Conservation (phyloP, 768 basidiomycete genomes). For the Kwoniella heveanensis region DNA sequence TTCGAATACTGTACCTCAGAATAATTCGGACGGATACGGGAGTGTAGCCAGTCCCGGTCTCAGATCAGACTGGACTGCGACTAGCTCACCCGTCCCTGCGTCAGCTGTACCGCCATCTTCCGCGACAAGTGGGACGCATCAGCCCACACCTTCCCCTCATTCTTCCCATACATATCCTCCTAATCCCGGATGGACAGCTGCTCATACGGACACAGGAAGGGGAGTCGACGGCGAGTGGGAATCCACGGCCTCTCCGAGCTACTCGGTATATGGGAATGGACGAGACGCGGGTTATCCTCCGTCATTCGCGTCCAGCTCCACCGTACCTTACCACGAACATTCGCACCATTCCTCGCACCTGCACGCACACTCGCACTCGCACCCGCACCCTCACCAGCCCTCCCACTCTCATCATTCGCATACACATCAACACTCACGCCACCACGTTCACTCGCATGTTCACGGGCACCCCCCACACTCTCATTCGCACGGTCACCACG, state of each 20-base stretch:
- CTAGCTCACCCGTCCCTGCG: not conserved
- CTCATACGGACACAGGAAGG: not conserved
- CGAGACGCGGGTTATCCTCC: not conserved
- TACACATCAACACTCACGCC: conserved; percentile 4
- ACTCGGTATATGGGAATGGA: not conserved
- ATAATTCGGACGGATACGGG: not conserved
- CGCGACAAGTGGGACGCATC: not conserved
- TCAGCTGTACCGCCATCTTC: not conserved
- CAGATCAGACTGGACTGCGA: not conserved
- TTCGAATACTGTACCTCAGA: not conserved
- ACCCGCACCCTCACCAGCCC: too few species aligned
- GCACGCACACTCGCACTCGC: not conserved
- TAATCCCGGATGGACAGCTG: not conserved
- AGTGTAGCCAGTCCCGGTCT: not conserved
- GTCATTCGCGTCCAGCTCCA: not conserved
- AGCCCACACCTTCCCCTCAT: not conserved
- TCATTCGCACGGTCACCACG: conserved; percentile 1
- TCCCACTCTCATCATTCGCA: conserved; percentile 6
- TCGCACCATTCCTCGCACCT: not conserved
- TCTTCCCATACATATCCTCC: not conserved
- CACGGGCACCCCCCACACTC: not conserved
- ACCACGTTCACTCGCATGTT: conserved; percentile 10
- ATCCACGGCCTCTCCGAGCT: not conserved
- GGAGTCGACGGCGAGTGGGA: not conserved
- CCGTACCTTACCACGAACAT: not conserved